Base-by-base conservation (phyloP, 192 early-diverging fungal species). In the Funneliformis mosseae region DNA sequence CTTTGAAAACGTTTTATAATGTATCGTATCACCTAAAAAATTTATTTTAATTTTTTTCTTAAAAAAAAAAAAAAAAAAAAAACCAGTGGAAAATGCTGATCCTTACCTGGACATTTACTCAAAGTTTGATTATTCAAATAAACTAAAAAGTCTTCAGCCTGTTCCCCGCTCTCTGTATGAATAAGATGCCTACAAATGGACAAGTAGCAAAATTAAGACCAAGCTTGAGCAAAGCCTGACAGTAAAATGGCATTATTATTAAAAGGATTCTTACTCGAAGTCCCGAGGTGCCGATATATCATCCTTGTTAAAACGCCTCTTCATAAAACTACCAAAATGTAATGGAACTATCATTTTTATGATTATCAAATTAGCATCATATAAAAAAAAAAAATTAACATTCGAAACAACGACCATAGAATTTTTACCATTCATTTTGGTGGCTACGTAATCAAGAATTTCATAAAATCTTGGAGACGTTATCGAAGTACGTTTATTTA, bases 21-120 rank as follows among this genome's bases (percentile, higher is more conserved):
- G 42, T 50, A 46, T 50, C 6, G 7, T 3, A 43, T 11, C 21
- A 46, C 25, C 71, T 48, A 48, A 45, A 73, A 14, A 5, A 27
- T n/a, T 18, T n/a, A 43, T n/a, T 71, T 43, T 28, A n/a, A 71
- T 33, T 33, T 33, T 33, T 33, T 33, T 33, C 3, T 33, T 33
- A 33, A 33, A 33, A 33, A 33, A 33, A 33, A 33, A 33, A 33
- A 33, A 33, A 33, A 33, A 33, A 33, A 33, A 33, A 33, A 33
- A 33, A 33, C 0, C 0, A 3, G 3, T 33, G 33, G n/a, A n/a
- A n/a, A 33, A 33, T 33, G 33, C 33, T 25, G 33, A 67, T 42
- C 9, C 81, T 86, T 80, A 86, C 85, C 85, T 76, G 85, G 85
- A n/a, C 84, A 18, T 64, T 86, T 86, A 50, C 81, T 82, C 5